Base-by-base conservation (phyloP, 805 yeast genomes). In the Metschnikowia lochheadii region DNA sequence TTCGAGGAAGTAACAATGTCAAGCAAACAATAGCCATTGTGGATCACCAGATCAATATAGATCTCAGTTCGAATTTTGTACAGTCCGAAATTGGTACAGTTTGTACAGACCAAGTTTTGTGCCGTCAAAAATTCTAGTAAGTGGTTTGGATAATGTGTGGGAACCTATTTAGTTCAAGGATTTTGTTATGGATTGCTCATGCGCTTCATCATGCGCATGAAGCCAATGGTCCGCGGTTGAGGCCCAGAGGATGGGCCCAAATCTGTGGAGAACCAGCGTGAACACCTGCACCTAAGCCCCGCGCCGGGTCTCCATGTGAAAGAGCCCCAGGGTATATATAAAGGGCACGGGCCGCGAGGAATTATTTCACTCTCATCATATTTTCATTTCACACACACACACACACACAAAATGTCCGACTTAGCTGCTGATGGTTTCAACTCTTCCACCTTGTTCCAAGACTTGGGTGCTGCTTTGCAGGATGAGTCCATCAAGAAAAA, bases 361-460 rank as follows among this genome's bases (percentile, higher is more conserved):
- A 10, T 3, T 34, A 3, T 3, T 21, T 20, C 2, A 11, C 10
- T 14, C 13, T 26, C 29, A 36, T 15, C 38, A 10, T 34, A 44
- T 33, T 38, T 18, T 44, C n/a, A 39, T 14, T 13, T 39, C 17
- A 40, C 11, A 2, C 26, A 38, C 17, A 49, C n/a, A 37, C 29
- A 8, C 17, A 37, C 29, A 6, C 21, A 8, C 18, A 57, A 20
- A 23, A 64, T 64, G 68, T 64, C 68, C 53, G 59, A 58, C 54
- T 54, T 63, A 38, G 49, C 62, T 48, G 68, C 63, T 41, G 66
- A 62, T 51, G 78, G 78, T 56, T 76, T 75, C 54, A 72, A 73
- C 62, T 68, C 78, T 49, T 73, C 77, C 47, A 63, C 67, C 48
- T 65, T 73, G 49, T 72, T 75, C 60, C 65, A 69, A 58, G 66